Evolutionary conservation across 1,139 yeast genomes (phyloP).

Genomic region (Zygosaccharomyces pseudobailii): DNA sequence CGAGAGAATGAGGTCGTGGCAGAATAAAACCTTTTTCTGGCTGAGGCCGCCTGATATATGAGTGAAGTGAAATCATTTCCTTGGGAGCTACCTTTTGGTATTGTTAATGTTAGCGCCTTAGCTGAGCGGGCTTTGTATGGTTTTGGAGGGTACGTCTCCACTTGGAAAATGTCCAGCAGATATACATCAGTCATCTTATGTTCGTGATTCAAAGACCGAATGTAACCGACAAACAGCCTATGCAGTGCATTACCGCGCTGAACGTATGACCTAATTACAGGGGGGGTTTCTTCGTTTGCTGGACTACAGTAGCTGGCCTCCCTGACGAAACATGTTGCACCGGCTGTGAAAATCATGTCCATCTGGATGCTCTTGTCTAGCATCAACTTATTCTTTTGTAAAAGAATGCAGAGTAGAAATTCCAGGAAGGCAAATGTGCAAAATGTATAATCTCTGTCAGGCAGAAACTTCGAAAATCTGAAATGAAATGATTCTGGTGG

Average conservation of each 20-base stretch:
- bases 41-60: conserved; percentile 33
- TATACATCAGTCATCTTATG: conserved; percentile 29
- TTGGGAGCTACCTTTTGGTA: conserved; percentile 22
- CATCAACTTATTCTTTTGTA: conserved; percentile 30
- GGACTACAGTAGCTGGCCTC: conserved; percentile 2
- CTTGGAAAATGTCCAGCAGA: conserved; percentile 31
- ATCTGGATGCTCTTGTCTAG: conserved; percentile 30
- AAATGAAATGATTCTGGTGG: conserved; percentile 34
- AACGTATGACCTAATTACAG: conserved; percentile 17
- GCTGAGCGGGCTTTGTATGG: conserved; percentile 32
- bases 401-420: conserved; percentile 27
- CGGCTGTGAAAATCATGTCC: conserved; percentile 35
- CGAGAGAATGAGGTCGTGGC: conserved; percentile 34
- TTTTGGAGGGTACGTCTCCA: conserved; percentile 32
- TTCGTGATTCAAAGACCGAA: conserved; percentile 32
- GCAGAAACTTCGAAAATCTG: conserved; percentile 31
- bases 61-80: conserved; percentile 31
- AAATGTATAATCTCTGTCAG: conserved; percentile 34
- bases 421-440: conserved; percentile 35
- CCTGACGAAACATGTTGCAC: conserved; percentile 27
- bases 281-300: conserved; percentile 11
- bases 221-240: conserved; percentile 31
- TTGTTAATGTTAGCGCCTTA: conserved; percentile 33
- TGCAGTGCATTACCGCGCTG: conserved; percentile 29
- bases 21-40: conserved; percentile 35